A percentile compares a stretch with the other conserved stretches of the same genome.
Conservation (phyloP, 2,329 filamentous ascomycete genomes). For the Fusarium abutilonis region DNA sequence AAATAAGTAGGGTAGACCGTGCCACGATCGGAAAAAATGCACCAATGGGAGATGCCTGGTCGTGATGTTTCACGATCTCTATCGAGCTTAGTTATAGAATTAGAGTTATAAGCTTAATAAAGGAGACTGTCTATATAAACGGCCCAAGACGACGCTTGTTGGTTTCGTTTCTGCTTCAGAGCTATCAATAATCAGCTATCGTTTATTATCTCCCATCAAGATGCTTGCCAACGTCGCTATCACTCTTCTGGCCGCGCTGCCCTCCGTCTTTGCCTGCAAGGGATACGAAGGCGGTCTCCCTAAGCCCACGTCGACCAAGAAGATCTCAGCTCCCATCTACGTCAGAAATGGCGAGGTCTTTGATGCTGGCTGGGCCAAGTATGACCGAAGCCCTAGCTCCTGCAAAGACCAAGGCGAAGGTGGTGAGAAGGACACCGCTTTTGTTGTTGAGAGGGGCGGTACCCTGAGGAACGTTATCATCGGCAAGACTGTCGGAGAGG, state of each 20-base stretch:
- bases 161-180: too few species aligned
- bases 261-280: slow-evolving; percentile 43
- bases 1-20: too few species aligned
- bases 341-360: slow-evolving; percentile 40
- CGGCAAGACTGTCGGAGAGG: slow-evolving; percentile 35
- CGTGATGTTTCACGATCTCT: too few species aligned
- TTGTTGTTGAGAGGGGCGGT: slow-evolving; percentile 35
- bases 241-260: background rate
- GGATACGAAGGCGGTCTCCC: slow-evolving; percentile 43
- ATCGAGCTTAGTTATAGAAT: too few species aligned
- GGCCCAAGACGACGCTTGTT: too few species aligned
- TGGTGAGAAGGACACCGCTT: slow-evolving; percentile 37
- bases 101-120: too few species aligned
- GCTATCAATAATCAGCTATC: too few species aligned
- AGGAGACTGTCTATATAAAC: too few species aligned
- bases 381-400: slow-evolving; percentile 49
- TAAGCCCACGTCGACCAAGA: slow-evolving; percentile 38
- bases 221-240: slow-evolving; percentile 1
- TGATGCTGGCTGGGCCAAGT: slow-evolving; percentile 48
- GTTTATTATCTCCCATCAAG: background rate
- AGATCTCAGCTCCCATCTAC: slow-evolving; percentile 45
- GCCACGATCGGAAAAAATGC: too few species aligned
- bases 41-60: too few species aligned
- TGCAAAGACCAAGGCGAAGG: slow-evolving; percentile 56
- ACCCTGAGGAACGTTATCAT: slow-evolving; percentile 42